Base-by-base conservation (phyloP, 257 asterid species). In the Cinchona pubescens region DNA sequence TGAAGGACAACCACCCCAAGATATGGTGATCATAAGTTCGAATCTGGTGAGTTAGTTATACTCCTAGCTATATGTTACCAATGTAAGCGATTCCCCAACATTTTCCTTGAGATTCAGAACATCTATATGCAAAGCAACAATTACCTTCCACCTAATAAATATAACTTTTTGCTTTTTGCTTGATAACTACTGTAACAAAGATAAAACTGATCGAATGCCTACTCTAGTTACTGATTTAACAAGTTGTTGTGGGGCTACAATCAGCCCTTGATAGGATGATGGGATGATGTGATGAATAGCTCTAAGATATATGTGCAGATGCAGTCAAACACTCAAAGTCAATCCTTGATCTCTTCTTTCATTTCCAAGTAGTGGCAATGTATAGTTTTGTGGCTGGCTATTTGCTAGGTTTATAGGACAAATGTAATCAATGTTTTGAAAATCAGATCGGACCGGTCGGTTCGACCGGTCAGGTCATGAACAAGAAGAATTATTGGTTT, bases 111-210 rank as follows among this genome's bases (percentile, higher is more conserved):
- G 49, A 73, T 53, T 46, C 60, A 79, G 75, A 79, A 58, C 61
- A 84, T 71, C 69, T 37, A 59, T 58, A 65, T 73, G 46, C 74
- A 75, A 87, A 90, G 87, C 87, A 82, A 90, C 96, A 88, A 75
- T 88, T 72, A 82, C 90, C 61, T 68, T 79, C 75, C 46, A 87
- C 90, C 91, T 79, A 76, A 76, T 76, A 9, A 71, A 75, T 72
- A 59, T 58, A 69, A 67, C 71, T 42, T 32, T n/a, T 55, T 61
- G 19, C 48, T 38, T 71, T 65, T 38, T 79, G 61, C n/a, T 25
- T 27, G 66, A 25, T 15, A 21, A 45, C 5, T 42, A 23, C 4
- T 43, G n/a, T 56, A 10, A 14, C 69, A 27, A n/a, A 23, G 38
- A 21, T 9, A 56, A n/a, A n/a, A n/a, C n/a, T 58, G 55, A 23